These are phyloP conservation scores for Pouteria glomerata DNA, from an alignment of 148 eudicot species.

Conservation along the genomic window DNA sequence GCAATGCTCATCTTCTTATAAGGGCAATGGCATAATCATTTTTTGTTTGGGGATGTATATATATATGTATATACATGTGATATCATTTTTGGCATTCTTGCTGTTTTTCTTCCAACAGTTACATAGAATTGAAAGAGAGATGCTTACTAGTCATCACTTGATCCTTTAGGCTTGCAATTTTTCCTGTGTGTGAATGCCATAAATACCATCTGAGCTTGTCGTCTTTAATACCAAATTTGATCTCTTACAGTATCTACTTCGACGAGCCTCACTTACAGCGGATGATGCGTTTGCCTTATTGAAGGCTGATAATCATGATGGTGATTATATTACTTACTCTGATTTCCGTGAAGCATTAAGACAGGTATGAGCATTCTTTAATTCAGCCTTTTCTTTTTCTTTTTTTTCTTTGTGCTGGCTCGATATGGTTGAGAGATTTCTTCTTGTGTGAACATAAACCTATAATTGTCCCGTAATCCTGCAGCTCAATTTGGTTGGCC, in stretches of 20 bases:
- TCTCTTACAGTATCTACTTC: constrained; percentile 57
- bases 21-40: background rate
- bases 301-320: constrained; percentile 63
- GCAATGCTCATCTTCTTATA: background rate
- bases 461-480: constrained; percentile 13
- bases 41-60: background rate
- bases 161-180: constrained; percentile 1
- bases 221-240: background rate
- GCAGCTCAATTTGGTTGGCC: constrained; percentile 81
- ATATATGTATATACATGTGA: background rate
- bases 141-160: background rate
- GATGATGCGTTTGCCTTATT: constrained; percentile 73
- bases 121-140: background rate
- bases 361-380: constrained; percentile 38
- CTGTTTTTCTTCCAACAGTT: background rate
- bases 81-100: background rate
- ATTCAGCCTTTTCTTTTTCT: background rate
- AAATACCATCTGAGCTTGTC: background rate
- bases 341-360: constrained; percentile 77
- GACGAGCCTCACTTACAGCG: constrained; percentile 75
- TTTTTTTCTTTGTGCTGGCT: constrained; percentile 1
- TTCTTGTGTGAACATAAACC: background rate
- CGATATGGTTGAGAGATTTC: background rate
- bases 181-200: background rate
- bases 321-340: constrained; percentile 64